A percentile compares a stretch with the other conserved stretches of the same genome.
phyloP scores from a whole-genome alignment of 2,329 filamentous ascomycete species.

The Myotisia sp. region DNA sequence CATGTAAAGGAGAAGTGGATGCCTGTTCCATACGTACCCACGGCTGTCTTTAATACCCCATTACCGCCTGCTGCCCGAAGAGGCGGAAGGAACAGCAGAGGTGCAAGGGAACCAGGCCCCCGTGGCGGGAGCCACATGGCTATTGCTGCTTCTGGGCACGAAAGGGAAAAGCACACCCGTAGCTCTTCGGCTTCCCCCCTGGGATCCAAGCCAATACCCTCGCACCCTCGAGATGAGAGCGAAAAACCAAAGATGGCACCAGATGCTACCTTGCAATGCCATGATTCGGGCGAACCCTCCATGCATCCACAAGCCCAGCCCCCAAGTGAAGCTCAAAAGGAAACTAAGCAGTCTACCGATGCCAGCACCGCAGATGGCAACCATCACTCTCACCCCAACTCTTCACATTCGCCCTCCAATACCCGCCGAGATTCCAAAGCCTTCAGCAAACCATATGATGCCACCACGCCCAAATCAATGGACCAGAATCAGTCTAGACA shows the following conservation, averaged over 20 bases:
- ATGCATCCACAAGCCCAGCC: too few relatives aligned
- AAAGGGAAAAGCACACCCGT: slow-evolving; percentile 20
- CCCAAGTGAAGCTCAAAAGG: background rate
- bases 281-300: background rate
- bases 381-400: slow-evolving; percentile 19
- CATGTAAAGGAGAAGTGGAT: slow-evolving; percentile 74
- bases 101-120: slow-evolving; percentile 35
- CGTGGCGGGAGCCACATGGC: slow-evolving; percentile 30
- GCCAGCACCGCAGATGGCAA: background rate
- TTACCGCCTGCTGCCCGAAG: slow-evolving; percentile 40
- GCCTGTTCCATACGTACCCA: slow-evolving; percentile 65
- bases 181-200: slow-evolving; percentile 16
- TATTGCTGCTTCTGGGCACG: slow-evolving; percentile 17
- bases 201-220: too few relatives aligned
- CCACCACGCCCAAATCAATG: slow-evolving; percentile 15
- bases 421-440: slow-evolving; percentile 23
- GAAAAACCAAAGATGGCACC: background rate
- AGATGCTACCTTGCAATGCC: slow-evolving; percentile 2
- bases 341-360: background rate
- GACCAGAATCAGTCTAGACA: slow-evolving; percentile 19
- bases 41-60: slow-evolving; percentile 74
- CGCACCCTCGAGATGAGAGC: too few relatives aligned
- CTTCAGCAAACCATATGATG: slow-evolving; percentile 22
- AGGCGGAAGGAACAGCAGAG: slow-evolving; percentile 41
- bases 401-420: slow-evolving; percentile 19